Percentiles rank a stretch among this genome's conserved stretches.
Conservation (phyloP, 2,329 filamentous ascomycete genomes). For the Colletotrichum limetticola region DNA sequence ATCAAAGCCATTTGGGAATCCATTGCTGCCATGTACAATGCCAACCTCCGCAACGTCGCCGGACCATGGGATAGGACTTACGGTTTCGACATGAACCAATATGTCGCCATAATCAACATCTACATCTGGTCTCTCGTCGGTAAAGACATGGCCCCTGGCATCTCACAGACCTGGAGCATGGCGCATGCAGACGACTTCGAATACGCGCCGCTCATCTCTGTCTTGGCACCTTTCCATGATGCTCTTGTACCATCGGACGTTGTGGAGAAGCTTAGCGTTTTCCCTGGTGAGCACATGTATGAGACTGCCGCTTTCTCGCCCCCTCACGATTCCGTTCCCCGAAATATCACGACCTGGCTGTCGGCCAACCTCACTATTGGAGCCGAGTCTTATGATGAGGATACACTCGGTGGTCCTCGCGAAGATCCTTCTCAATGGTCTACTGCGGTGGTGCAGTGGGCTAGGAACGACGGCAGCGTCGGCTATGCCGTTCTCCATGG, state of each 20-base stretch:
- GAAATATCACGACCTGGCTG: slow-evolving; percentile 70
- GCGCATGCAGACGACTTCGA: slow-evolving; percentile 69
- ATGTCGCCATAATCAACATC: slow-evolving; percentile 65
- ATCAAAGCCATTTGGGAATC: slow-evolving; percentile 64
- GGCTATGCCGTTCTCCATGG: slow-evolving; percentile 48
- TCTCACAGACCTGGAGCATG: slow-evolving; percentile 51
- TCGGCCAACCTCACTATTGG: slow-evolving; percentile 68
- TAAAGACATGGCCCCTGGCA: slow-evolving; percentile 50
- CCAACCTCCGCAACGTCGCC: slow-evolving; percentile 67
- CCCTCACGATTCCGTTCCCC: slow-evolving; percentile 64
- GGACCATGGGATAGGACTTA: slow-evolving; percentile 73
- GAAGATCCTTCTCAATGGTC: slow-evolving; percentile 64
- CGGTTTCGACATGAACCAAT: slow-evolving; percentile 72
- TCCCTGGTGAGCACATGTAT: slow-evolving; percentile 64
- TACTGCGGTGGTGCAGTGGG: slow-evolving; percentile 70
- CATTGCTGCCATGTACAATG: slow-evolving; percentile 64
- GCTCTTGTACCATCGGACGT: slow-evolving; percentile 54
- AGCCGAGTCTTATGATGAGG: slow-evolving; percentile 66
- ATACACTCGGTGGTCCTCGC: slow-evolving; percentile 63
- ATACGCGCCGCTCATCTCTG: slow-evolving; percentile 65
- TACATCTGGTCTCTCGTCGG: slow-evolving; percentile 69
- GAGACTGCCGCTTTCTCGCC: slow-evolving; percentile 64
- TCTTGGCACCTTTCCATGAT: slow-evolving; percentile 61
- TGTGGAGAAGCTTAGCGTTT: slow-evolving; percentile 52
- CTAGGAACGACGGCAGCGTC: slow-evolving; percentile 46